A percentile compares a stretch with the other conserved stretches of the same genome.
phyloP scores from a whole-genome alignment of 2,329 filamentous ascomycete genomes.

The Colletotrichum spaethianum region DNA sequence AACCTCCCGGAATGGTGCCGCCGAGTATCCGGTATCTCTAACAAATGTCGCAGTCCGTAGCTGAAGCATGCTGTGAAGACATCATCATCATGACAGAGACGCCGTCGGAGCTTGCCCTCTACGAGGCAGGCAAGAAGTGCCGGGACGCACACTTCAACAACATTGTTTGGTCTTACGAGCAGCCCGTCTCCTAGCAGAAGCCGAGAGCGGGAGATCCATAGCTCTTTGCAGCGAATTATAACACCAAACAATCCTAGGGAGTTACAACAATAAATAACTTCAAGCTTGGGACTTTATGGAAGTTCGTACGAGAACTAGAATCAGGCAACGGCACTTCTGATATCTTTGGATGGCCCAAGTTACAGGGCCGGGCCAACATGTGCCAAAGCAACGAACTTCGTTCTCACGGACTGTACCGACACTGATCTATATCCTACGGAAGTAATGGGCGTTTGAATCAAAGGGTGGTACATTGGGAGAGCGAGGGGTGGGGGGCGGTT shows the following conservation, averaged over 20 bases:
- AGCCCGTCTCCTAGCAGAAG: constrained; percentile 10
- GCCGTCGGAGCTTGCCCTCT: constrained; percentile 18
- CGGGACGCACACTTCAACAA: constrained; percentile 4
- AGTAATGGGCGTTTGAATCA: no score
- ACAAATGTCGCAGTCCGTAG: constrained; percentile 18
- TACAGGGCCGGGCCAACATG: constrained; percentile 16
- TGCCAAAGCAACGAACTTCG: constrained; percentile 11
- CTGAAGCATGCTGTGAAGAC: constrained; percentile 20
- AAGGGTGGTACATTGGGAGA: no score
- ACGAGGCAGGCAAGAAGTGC: constrained; percentile 18
- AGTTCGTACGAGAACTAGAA: constrained; percentile 14
- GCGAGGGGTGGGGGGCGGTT: no score
- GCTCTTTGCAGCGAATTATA: constrained; percentile 13
- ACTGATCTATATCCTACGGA: constrained; percentile 16
- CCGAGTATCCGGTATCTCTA: constrained; percentile 17
- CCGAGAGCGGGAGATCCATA: neutral
- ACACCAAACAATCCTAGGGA: constrained; percentile 18
- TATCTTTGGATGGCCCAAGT: neutral
- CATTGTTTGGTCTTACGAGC: constrained; percentile 25
- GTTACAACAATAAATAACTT: constrained; percentile 5
- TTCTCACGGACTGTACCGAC: constrained; percentile 6
- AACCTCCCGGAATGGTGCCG: constrained; percentile 7
- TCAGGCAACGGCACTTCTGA: constrained; percentile 9
- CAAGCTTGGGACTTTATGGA: constrained; percentile 2
- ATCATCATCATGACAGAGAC: constrained; percentile 23